These are phyloP conservation scores for Lathyrus oleraceus DNA, from an alignment of 306 rosid species.

Conservation along the genomic window DNA sequence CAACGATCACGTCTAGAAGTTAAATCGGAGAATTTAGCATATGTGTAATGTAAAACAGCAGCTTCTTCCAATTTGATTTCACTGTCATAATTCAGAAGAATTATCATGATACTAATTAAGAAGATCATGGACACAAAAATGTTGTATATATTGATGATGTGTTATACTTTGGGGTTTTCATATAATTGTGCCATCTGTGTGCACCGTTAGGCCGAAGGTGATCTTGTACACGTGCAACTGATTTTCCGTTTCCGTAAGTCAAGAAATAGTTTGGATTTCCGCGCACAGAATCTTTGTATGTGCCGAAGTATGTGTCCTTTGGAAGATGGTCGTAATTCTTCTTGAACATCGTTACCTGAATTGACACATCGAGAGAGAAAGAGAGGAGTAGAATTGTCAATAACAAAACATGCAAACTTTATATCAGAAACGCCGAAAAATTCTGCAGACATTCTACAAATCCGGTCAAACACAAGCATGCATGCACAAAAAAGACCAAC, in stretches of 20 bases:
- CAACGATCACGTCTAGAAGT: constrained; percentile 96
- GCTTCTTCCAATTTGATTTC: constrained; percentile 98
- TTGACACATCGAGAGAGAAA: constrained; percentile 24
- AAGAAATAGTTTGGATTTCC: constrained; percentile 95
- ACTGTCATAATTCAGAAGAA: constrained; percentile 47
- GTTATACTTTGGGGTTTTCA: constrained; percentile 88
- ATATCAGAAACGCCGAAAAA: not conserved
- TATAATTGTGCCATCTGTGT: constrained; percentile 99
- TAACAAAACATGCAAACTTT: constrained; percentile 10
- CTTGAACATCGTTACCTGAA: constrained; percentile 92
- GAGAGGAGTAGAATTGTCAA: constrained; percentile 2
- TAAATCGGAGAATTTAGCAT: constrained; percentile 88
- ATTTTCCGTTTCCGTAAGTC: constrained; percentile 97
- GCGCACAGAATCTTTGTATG: constrained; percentile 86
- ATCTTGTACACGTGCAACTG: constrained; percentile 87
- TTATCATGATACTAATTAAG: constrained; percentile 32
- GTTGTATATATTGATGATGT: not conserved
- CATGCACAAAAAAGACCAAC: constrained; percentile 7
- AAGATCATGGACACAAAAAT: constrained; percentile 11
- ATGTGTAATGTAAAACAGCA: constrained; percentile 95
- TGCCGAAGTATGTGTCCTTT: constrained; percentile 92
- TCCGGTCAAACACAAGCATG: not conserved
- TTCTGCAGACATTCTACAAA: not conserved
- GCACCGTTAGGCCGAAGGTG: constrained; percentile 99
- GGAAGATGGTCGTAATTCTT: constrained; percentile 93